These are phyloP conservation scores for Ceriops zippeliana DNA, from an alignment of 345 rosid genomes.

Conservation along the genomic window DNA sequence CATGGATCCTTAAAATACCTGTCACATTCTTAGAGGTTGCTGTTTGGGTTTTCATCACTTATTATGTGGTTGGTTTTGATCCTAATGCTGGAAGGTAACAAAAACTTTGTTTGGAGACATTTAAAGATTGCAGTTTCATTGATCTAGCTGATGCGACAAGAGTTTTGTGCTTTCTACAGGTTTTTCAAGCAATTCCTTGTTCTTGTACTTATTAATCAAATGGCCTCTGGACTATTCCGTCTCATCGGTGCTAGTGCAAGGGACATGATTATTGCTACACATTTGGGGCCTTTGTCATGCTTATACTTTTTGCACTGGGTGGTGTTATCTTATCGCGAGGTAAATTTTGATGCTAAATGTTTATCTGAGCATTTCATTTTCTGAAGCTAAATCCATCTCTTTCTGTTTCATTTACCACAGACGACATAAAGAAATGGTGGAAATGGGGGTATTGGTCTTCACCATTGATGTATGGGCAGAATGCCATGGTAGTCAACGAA, in stretches of 20 bases:
- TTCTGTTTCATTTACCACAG: slow-evolving; percentile 25
- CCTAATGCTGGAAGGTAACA: slow-evolving; percentile 62
- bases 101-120: not conserved
- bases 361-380: not conserved
- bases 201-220: slow-evolving; percentile 46
- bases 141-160: not conserved
- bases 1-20: slow-evolving; percentile 83
- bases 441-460: slow-evolving; percentile 84
- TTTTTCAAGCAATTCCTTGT: slow-evolving; percentile 54
- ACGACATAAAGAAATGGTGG: slow-evolving; percentile 81
- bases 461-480: slow-evolving; percentile 79
- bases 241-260: slow-evolving; percentile 47
- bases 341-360: slow-evolving; percentile 18
- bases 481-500: slow-evolving; percentile 60
- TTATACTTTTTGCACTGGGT: slow-evolving; percentile 46
- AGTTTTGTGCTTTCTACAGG: slow-evolving; percentile 28
- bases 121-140: not conserved
- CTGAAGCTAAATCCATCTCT: not conserved
- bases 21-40: slow-evolving; percentile 55
- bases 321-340: slow-evolving; percentile 62
- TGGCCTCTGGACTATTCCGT: slow-evolving; percentile 60
- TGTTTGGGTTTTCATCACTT: slow-evolving; percentile 53
- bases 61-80: slow-evolving; percentile 74
- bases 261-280: slow-evolving; percentile 50
- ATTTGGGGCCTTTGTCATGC: slow-evolving; percentile 52